These are phyloP conservation scores for Stagonosporopsis vannaccii DNA, from an alignment of 2,329 filamentous ascomycete species.

Conservation along the genomic window DNA sequence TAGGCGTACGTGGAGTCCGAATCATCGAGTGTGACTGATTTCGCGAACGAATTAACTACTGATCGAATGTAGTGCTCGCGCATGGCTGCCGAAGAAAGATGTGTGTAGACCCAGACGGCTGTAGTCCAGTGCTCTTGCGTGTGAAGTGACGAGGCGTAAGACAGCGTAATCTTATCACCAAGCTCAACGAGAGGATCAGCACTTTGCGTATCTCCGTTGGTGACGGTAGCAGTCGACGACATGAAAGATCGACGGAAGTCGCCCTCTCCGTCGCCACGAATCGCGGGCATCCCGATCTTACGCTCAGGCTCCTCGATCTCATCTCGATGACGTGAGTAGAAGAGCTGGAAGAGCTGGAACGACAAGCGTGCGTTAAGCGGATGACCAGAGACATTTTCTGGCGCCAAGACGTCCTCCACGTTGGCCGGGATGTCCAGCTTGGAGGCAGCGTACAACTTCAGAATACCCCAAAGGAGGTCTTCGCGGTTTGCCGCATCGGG, in stretches of 20 bases:
- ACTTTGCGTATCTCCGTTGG: conserved; percentile 59
- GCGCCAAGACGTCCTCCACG: conserved; percentile 75
- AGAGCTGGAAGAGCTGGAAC: conserved; percentile 80
- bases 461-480: conserved; percentile 84
- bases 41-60: conserved; percentile 66
- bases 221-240: conserved; percentile 38
- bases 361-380: conserved; percentile 77
- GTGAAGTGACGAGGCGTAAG: conserved; percentile 47
- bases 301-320: conserved; percentile 34
- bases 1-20: conserved; percentile 64
- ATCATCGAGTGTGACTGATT: conserved; percentile 66
- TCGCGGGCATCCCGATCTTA: conserved; percentile 42
- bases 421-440: conserved; percentile 51
- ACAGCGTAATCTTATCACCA: conserved; percentile 63
- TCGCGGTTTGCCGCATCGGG: conserved; percentile 66
- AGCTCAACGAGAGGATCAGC: conserved; percentile 65
- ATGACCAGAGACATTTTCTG: conserved; percentile 78
- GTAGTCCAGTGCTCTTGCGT: conserved; percentile 47
- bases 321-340: conserved; percentile 45
- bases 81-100: conserved; percentile 69
- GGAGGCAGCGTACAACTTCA: conserved; percentile 80
- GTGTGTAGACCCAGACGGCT: conserved; percentile 78
- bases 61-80: conserved; percentile 77
- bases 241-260: conserved; percentile 34
- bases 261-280: conserved; percentile 28